Evolutionary conservation across 164 flowering plant species (phyloP), one percentile per base, ranked within the genome.

Genomic region (Vitis riparia): DNA sequence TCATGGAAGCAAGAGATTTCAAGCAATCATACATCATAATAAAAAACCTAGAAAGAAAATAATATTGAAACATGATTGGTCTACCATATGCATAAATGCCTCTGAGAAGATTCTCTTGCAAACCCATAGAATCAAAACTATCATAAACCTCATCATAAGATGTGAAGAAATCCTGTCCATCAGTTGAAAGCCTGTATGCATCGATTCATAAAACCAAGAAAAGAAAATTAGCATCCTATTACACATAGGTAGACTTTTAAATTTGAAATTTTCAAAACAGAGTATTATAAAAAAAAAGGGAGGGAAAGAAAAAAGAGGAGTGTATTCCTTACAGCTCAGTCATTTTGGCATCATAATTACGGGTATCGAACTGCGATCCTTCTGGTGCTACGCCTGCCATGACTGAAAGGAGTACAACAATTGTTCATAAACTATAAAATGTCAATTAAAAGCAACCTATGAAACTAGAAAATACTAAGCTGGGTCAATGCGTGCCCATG

Each of bases 1-100:
- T 53, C 27, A 5, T 53, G 15, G 29, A 59, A 59, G 37, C n/a
- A 59, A 23, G 59, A 37, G 8, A 37, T 6, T 37, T 37, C 5
- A 3, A 37, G 44, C 44, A 37, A 37, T 37, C 44, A 3, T 3
- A 37, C 44, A 37, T 6, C 5, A 37, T 29, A 29, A 32, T 1
- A 55, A 13, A 3, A 1, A 48, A 11, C 15, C 19, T 13, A 48
- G 51, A 65, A 55, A 48, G 9, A 27, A 11, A 62, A 3, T n/a
- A 19, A 2, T 27, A 10, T 1, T 7, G 10, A 63, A n/a, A 23
- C 0, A 51, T n/a, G 9, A 9, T 8, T 23, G 37, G 64, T 50
- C 16, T 82, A 87, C 93, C 93, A 68, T 89, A 89, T 9, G 93
- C 93, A 80, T 86, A 89, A 55, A 89, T 89, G 63, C 93, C 93